Percentiles rank a stretch among this genome's conserved stretches.
These are phyloP conservation scores for Sonneratia caseolaris DNA, from an alignment of 345 rosid genomes.

Conservation along the genomic window DNA sequence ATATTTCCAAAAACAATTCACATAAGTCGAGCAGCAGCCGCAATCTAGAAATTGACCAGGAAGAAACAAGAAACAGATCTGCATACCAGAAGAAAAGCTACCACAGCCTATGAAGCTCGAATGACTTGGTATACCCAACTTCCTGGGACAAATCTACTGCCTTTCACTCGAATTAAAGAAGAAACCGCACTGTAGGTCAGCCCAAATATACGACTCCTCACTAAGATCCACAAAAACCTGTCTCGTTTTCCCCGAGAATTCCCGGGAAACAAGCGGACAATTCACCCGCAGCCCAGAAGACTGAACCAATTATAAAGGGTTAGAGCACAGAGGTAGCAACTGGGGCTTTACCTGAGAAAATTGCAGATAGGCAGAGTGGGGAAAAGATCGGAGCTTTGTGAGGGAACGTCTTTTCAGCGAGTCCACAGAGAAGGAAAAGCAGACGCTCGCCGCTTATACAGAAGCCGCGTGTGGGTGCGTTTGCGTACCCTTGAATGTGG, in stretches of 20 bases:
- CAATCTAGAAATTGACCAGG: not conserved
- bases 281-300: not conserved
- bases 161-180: not conserved
- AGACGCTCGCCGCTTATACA: not conserved
- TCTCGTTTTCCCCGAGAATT: not conserved
- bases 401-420: not conserved
- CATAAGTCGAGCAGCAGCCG: not conserved
- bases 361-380: slow-evolving; percentile 2
- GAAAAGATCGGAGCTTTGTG: not conserved
- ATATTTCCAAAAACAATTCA: not conserved
- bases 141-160: not conserved
- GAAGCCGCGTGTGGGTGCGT: too few relatives aligned
- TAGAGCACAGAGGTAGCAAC: not conserved
- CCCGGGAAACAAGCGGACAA: not conserved
- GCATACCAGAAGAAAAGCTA: not conserved
- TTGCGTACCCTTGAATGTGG: not conserved
- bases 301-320: not conserved
- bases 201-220: not conserved
- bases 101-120: not conserved
- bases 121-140: not conserved
- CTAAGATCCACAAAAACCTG: not conserved
- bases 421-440: not conserved
- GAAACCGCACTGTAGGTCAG: not conserved
- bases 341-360: slow-evolving; percentile 15
- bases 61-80: not conserved